These are phyloP conservation scores for Penicillium verrucosum DNA, from an alignment of 2,329 filamentous ascomycete species.

Conservation along the genomic window DNA sequence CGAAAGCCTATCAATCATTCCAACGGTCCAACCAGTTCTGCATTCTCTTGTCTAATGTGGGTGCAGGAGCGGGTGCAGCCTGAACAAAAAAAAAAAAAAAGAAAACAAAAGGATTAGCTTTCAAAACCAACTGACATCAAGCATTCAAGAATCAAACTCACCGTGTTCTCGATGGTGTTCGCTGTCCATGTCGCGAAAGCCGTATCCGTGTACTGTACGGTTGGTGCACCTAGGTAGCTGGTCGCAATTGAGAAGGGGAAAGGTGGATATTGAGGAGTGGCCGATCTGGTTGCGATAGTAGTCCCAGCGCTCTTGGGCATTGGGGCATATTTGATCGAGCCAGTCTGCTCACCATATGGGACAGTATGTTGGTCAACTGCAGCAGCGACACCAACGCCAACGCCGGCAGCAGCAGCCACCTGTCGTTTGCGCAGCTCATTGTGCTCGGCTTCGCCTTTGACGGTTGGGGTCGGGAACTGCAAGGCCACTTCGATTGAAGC, in stretches of 20 bases:
- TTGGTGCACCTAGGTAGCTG: constrained; percentile 47
- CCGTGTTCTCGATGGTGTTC: constrained; percentile 56
- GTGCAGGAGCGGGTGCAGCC: constrained; percentile 52
- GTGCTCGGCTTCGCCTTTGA: constrained; percentile 20
- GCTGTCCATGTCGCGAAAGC: constrained; percentile 51
- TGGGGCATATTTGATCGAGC: constrained; percentile 58
- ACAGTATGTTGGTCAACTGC: constrained; percentile 35
- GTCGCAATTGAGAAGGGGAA: constrained; percentile 54
- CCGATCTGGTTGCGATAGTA: constrained; percentile 54
- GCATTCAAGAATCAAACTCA: constrained; percentile 38
- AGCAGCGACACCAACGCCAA: background rate
- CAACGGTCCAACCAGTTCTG: constrained; percentile 57
- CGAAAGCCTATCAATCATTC: constrained; percentile 49
- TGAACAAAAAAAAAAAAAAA: constrained; percentile 26
- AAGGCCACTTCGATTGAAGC: constrained; percentile 23
- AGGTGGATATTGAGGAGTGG: constrained; percentile 53
- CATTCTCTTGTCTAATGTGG: constrained; percentile 52
- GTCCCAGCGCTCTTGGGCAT: constrained; percentile 59
- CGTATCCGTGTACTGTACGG: constrained; percentile 51
- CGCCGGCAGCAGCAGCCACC: constrained; percentile 13
- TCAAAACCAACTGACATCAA: constrained; percentile 5
- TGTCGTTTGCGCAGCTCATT: constrained; percentile 33
- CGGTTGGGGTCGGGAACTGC: constrained; percentile 31
- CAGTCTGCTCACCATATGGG: constrained; percentile 55
- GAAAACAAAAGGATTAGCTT: constrained; percentile 1